Percentiles rank a stretch among this genome's conserved stretches.
Evolutionary conservation across 2,329 filamentous ascomycete species (phyloP).

Genomic region (Apiospora hydei): DNA sequence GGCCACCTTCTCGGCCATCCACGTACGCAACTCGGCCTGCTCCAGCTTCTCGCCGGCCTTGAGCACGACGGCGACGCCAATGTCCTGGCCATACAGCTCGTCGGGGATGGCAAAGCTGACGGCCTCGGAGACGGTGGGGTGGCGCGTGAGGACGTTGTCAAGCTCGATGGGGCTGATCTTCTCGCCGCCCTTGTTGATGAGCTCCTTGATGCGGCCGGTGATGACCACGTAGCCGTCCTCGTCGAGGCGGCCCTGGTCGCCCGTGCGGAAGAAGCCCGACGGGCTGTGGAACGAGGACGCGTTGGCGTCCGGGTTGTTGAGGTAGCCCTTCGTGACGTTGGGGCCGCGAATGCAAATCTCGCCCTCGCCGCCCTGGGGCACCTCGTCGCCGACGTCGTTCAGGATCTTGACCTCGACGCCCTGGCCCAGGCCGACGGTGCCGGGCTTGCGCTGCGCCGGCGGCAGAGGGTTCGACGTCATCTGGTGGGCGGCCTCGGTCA

Average conservation of each 20-base stretch:
- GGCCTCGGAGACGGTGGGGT: slow-evolving; percentile 77
- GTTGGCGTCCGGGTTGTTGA: slow-evolving; percentile 84
- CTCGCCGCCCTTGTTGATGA: slow-evolving; percentile 90
- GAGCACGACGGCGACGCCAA: slow-evolving; percentile 78
- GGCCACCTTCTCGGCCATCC: slow-evolving; percentile 73
- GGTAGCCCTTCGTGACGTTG: slow-evolving; percentile 85
- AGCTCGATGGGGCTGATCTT: slow-evolving; percentile 90
- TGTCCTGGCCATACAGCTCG: slow-evolving; percentile 83
- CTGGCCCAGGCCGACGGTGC: slow-evolving; percentile 82
- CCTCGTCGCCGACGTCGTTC: slow-evolving; percentile 71
- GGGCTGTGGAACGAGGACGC: slow-evolving; percentile 71
- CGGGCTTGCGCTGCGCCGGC: slow-evolving; percentile 76
- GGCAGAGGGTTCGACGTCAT: slow-evolving; percentile 82
- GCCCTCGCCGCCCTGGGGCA: slow-evolving; percentile 73
- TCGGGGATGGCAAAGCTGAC: slow-evolving; percentile 86
- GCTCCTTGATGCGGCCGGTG: slow-evolving; percentile 90
- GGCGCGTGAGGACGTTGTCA: slow-evolving; percentile 80
- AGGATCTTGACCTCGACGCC: slow-evolving; percentile 84
- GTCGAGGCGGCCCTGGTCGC: slow-evolving; percentile 84
- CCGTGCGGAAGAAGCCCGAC: slow-evolving; percentile 85
- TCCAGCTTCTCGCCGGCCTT: slow-evolving; percentile 67
- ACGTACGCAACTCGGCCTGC: slow-evolving; percentile 69
- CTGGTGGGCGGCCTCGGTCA: slow-evolving; percentile 89
- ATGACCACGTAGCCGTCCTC: slow-evolving; percentile 83
- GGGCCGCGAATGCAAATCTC: slow-evolving; percentile 85